phyloP scores from a whole-genome alignment of 1,284 basidiomycete genomes.

The Amylostereum chailletii region DNA sequence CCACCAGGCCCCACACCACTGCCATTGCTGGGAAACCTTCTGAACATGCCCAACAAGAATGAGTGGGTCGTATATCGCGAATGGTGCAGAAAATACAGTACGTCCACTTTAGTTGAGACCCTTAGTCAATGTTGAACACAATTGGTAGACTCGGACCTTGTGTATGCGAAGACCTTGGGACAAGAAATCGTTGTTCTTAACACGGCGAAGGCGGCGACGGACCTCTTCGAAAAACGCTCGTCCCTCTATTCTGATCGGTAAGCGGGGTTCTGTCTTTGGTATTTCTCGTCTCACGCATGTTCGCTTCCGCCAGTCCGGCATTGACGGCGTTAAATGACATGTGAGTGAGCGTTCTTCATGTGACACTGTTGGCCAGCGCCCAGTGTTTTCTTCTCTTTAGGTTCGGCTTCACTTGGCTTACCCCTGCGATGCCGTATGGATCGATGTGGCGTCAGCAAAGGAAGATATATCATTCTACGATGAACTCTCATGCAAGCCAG shows the following conservation, averaged over 20 bases:
- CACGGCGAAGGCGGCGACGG: not conserved
- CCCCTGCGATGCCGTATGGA: not conserved
- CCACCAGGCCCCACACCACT: conserved; percentile 4
- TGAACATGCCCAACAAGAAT: conserved; percentile 12
- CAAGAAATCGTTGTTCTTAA: not conserved
- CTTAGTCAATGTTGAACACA: not conserved
- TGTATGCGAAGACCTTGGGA: not conserved
- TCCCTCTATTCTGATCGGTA: not conserved
- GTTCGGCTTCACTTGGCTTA: not conserved
- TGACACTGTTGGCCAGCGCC: not conserved
- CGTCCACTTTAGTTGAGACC: not conserved
- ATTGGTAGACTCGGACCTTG: not conserved
- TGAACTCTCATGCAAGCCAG: not conserved
- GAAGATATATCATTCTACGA: not conserved
- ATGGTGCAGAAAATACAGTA: conserved; percentile 16
- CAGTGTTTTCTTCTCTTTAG: not conserved
- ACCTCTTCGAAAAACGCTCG: not conserved
- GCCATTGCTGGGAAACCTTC: conserved; percentile 16
- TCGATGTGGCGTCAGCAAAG: not conserved
- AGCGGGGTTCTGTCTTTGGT: conserved; percentile 1
- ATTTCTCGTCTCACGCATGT: not conserved
- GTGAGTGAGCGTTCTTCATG: not conserved
- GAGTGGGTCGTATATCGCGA: conserved; percentile 12
- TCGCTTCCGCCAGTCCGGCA: not conserved
- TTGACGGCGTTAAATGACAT: not conserved